These are phyloP conservation scores for Starmera stellimalicola DNA, from an alignment of 1,139 yeast genomes.

Conservation along the genomic window DNA sequence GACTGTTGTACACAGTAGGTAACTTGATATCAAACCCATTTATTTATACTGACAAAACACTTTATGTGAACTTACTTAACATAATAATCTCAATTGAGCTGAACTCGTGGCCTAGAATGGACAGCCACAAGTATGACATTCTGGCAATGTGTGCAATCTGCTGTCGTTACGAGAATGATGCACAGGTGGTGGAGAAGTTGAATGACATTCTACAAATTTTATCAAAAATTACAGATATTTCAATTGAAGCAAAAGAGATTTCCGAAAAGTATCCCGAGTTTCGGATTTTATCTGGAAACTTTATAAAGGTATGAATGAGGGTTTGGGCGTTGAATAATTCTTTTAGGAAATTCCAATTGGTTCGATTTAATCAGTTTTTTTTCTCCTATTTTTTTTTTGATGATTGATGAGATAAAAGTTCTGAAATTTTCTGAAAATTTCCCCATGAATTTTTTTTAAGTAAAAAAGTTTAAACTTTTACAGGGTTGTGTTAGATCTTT, in stretches of 20 bases:
- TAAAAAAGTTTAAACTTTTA: too few relatives aligned
- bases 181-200: neutral
- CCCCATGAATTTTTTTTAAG: too few relatives aligned
- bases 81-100: slow-evolving; percentile 16
- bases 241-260: neutral
- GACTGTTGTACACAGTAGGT: slow-evolving; percentile 18
- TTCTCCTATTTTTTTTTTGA: too few relatives aligned
- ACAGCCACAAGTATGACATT: slow-evolving; percentile 23
- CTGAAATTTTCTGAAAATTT: too few relatives aligned
- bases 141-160: slow-evolving; percentile 23
- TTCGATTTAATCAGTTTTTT: too few relatives aligned
- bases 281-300: too few relatives aligned
- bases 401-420: too few relatives aligned
- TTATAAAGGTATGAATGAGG: too few relatives aligned
- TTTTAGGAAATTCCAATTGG: too few relatives aligned
- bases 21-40: slow-evolving; percentile 15
- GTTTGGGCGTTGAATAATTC: too few relatives aligned
- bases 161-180: neutral
- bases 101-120: slow-evolving; percentile 25
- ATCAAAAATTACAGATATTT: neutral
- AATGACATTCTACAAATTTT: neutral
- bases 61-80: slow-evolving; percentile 12
- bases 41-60: slow-evolving; percentile 7
- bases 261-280: neutral
- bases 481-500: too few relatives aligned